Base-by-base conservation (phyloP, 345 rosid species). In the Rhodamnia argentea region DNA sequence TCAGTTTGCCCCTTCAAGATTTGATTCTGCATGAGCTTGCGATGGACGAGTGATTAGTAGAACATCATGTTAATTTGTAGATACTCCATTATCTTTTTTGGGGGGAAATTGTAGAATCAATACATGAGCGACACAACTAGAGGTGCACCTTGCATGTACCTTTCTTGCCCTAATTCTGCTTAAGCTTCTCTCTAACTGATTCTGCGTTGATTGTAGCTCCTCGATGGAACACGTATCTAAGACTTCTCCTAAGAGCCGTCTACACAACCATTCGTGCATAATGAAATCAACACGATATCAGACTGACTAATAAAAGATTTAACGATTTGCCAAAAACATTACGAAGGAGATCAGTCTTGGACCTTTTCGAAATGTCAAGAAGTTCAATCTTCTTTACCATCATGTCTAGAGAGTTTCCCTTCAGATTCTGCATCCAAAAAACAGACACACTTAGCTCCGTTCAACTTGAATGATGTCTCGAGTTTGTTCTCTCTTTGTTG, bases 121-220 rank as follows among this genome's bases (percentile, higher is more conserved):
- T 14, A 24, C 59, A 51, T 24, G 7, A 27, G 26, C 15, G 32
- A 83, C 24, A 4, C 78, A 53, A 23, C 18, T 24, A 40, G 52
- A 83, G 60, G 55, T 26, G 13, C 52, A 83, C 29, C 55, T 52
- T 52, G 56, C 56, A 50, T 56, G 1, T 89, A 95, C 99, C 98
- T 95, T 95, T 92, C 90, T 93, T 50, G 95, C 93, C 90, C 97
- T 91, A 82, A 95, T 92, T 90, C 86, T 92, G 85, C 84, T 86
- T 83, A 96, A 91, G 92, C 99, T 90, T 89, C 92, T 90, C 50
- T 94, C 98, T 87, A 96, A 26, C 85, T 95, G 99, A 86, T 86
- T 93, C 90, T 94, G 98, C 64, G 94, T 26, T 83, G 90, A 92
- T 74, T 91, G 88, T 47, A 96, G 90, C 85, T 96, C 99, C 32